Evolutionary conservation across 2,329 filamentous ascomycete species (phyloP).

Genomic region (Aschersonia sp.): DNA sequence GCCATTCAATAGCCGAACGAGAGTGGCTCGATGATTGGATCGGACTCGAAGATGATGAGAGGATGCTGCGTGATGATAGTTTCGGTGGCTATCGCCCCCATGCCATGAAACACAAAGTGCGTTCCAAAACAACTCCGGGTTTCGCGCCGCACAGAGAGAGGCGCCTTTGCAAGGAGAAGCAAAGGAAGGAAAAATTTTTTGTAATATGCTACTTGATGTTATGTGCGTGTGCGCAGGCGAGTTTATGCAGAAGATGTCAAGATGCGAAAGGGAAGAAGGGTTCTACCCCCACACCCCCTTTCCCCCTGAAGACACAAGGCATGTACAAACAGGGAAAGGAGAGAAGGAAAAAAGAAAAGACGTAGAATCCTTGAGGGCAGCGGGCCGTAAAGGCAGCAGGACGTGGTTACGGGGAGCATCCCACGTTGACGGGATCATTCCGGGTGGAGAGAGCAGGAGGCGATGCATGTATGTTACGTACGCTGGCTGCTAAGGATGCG

Average conservation of each 20-base stretch:
- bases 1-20: too few relatives aligned
- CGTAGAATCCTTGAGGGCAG: neutral
- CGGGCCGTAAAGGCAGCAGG: neutral
- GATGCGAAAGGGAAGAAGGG: neutral
- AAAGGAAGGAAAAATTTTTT: too few relatives aligned
- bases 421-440: neutral
- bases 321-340: neutral
- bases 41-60: too few relatives aligned
- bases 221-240: neutral
- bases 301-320: neutral
- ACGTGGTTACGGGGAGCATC: neutral
- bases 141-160: too few relatives aligned
- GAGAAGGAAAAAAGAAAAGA: neutral
- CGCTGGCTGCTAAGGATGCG: too few relatives aligned
- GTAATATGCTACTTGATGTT: neutral
- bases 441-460: neutral
- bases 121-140: too few relatives aligned
- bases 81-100: too few relatives aligned
- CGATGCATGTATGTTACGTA: neutral
- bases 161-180: too few relatives aligned
- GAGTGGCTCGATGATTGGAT: too few relatives aligned
- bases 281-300: neutral
- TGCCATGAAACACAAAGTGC: too few relatives aligned
- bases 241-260: neutral
- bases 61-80: too few relatives aligned